Conservation (phyloP, 2,329 filamentous ascomycete genomes). For the Penicillium rolfsii region DNA sequence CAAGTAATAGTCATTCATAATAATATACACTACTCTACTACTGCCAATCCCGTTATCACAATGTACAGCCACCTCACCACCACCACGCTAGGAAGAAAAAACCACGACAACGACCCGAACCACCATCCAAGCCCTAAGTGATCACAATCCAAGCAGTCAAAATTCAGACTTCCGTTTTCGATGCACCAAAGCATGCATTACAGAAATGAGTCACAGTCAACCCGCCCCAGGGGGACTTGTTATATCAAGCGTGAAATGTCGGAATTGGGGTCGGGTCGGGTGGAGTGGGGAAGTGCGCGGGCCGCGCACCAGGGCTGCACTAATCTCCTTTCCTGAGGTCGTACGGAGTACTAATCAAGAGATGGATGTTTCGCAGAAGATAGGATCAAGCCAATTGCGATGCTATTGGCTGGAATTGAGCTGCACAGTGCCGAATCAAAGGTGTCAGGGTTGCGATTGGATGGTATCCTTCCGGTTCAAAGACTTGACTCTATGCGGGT, state of each 20-base stretch:
- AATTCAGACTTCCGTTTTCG: not conserved
- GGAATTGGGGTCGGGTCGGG: slow-evolving; percentile 2
- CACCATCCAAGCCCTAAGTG: not conserved
- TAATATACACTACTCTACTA: not conserved
- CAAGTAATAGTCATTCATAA: no score
- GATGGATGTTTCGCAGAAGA: not conserved
- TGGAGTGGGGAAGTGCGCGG: not conserved
- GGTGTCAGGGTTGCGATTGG: not conserved
- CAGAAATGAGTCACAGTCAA: not conserved
- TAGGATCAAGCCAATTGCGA: not conserved
- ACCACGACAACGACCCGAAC: not conserved
- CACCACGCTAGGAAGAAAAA: not conserved
- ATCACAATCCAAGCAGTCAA: not conserved
- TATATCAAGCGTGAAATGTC: not conserved
- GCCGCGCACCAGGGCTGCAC: not conserved
- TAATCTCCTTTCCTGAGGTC: not conserved
- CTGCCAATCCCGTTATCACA: not conserved
- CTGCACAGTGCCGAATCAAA: not conserved
- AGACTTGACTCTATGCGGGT: not conserved
- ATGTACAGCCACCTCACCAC: not conserved
- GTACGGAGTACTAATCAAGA: not conserved
- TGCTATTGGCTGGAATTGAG: not conserved
- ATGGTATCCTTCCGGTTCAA: not conserved
- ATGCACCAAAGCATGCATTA: not conserved
- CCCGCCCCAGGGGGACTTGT: not conserved